Percentiles rank a stretch among this genome's conserved stretches.
These are phyloP conservation scores for Xylaria sp. DNA, from an alignment of 2,329 filamentous ascomycete species.

Conservation along the genomic window DNA sequence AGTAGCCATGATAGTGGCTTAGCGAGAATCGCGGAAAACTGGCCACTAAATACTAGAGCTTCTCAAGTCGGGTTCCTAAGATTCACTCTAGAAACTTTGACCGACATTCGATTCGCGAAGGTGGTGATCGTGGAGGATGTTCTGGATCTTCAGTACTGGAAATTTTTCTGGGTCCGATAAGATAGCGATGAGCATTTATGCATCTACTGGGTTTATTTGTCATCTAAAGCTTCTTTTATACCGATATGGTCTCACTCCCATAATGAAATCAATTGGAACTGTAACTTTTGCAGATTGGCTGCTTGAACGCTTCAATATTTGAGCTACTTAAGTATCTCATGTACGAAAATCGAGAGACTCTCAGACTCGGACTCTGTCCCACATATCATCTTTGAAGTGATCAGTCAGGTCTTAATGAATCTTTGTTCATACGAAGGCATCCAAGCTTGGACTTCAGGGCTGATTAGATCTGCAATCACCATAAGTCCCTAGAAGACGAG, in stretches of 20 bases:
- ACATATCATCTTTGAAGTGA: no score
- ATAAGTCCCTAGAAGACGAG: no score
- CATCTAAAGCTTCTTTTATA: background rate
- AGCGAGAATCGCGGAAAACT: background rate
- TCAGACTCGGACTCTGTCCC: background rate
- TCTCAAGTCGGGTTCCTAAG: background rate
- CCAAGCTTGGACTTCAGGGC: no score
- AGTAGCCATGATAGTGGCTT: constrained; percentile 34
- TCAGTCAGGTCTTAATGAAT: no score
- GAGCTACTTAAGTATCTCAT: background rate
- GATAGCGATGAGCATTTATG: constrained; percentile 41
- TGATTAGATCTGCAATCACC: no score
- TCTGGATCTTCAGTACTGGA: constrained; percentile 32
- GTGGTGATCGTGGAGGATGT: background rate
- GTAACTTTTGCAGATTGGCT: background rate
- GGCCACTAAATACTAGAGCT: background rate
- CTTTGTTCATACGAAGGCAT: background rate
- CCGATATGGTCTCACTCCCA: no score
- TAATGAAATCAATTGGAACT: no score
- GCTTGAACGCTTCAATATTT: background rate
- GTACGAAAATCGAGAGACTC: background rate
- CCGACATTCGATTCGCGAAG: constrained; percentile 2
- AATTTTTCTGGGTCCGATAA: constrained; percentile 51
- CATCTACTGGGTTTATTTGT: constrained; percentile 4
- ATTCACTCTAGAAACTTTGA: background rate